Evolutionary conservation across 2,329 filamentous ascomycete species (phyloP).

Genomic region (Harringtonia aguacate): DNA sequence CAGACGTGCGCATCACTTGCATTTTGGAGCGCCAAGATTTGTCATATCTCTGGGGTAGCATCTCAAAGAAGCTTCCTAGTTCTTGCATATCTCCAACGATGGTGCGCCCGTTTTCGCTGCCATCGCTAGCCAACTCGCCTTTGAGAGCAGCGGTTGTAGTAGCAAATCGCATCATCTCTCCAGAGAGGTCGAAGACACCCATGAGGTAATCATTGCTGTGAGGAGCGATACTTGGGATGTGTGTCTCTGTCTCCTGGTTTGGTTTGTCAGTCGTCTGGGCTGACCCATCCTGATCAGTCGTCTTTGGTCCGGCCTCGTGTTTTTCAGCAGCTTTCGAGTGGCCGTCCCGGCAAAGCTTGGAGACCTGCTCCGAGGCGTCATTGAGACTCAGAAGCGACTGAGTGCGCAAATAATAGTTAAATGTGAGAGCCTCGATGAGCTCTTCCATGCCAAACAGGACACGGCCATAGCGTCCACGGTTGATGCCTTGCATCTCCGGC

Average conservation of each 20-base stretch:
- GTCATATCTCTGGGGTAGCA: constrained; percentile 48
- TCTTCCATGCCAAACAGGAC: constrained; percentile 86
- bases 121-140: constrained; percentile 37
- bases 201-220: constrained; percentile 80
- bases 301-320: constrained; percentile 6
- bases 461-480: constrained; percentile 70
- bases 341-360: constrained; percentile 22
- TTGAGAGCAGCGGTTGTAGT: constrained; percentile 77
- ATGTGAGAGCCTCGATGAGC: constrained; percentile 83
- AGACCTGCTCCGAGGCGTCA: constrained; percentile 42
- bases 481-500: constrained; percentile 65
- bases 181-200: constrained; percentile 86
- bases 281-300: too few relatives aligned
- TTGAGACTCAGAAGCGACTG: constrained; percentile 63
- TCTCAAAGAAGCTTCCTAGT: constrained; percentile 67
- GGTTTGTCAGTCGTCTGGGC: constrained; percentile 12
- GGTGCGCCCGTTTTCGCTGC: constrained; percentile 28
- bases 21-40: constrained; percentile 65
- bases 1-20: constrained; percentile 75
- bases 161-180: constrained; percentile 94
- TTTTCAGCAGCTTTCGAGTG: constrained; percentile 9
- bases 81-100: constrained; percentile 75
- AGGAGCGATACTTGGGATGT: constrained; percentile 39
- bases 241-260: not conserved
- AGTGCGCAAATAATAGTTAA: constrained; percentile 74